Percentiles rank a stretch among this genome's conserved stretches.
phyloP scores from a whole-genome alignment of 345 rosid genomes.

The Gossypium herbaceum region DNA sequence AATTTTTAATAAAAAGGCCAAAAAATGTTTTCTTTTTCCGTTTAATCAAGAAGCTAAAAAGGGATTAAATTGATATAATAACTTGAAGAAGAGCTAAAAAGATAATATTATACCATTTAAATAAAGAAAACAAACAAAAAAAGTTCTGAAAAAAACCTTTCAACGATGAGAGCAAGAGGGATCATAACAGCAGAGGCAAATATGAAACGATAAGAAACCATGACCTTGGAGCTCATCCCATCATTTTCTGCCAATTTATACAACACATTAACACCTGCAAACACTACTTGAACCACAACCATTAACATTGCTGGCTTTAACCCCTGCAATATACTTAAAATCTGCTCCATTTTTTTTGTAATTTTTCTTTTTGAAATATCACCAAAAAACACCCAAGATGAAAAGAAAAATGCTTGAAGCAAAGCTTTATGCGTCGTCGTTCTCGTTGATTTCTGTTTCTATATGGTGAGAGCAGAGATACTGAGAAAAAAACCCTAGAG shows the following conservation, averaged over 20 bases:
- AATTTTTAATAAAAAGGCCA: no score
- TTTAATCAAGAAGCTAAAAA: no score
- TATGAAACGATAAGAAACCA: conserved; percentile 36
- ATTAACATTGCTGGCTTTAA: conserved; percentile 25
- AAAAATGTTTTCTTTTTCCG: no score
- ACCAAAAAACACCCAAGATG: neutral
- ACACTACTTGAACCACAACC: conserved; percentile 31
- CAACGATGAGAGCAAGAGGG: conserved; percentile 35
- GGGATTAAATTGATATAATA: no score
- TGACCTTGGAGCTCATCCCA: conserved; percentile 35
- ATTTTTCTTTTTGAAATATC: no score
- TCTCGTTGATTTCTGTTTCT: neutral
- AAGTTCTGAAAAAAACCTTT: conserved; percentile 24
- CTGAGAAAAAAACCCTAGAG: no score
- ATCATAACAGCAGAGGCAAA: conserved; percentile 31
- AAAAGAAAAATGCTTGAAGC: neutral
- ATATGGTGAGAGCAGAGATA: no score
- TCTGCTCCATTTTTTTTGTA: neutral
- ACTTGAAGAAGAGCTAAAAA: no score
- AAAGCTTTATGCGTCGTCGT: neutral
- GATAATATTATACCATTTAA: no score
- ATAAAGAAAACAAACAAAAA: neutral
- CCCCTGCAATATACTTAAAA: neutral
- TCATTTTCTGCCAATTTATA: conserved; percentile 32
- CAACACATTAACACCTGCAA: conserved; percentile 31